Base-by-base conservation (phyloP, 805 yeast species). In the Candida multigemmis region DNA sequence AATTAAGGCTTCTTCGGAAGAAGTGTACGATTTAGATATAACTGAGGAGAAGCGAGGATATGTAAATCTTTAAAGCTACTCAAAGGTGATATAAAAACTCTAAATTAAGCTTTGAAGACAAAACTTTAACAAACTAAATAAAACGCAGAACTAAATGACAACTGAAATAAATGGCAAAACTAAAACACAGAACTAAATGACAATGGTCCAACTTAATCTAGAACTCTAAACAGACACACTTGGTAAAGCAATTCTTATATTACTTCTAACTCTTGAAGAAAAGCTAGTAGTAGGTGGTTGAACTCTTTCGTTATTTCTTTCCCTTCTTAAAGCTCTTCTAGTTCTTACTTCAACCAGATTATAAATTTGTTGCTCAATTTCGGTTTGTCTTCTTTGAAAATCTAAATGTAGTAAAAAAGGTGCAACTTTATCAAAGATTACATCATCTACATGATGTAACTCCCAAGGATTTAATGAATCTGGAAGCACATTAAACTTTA, bases 361-460 rank as follows among this genome's bases (percentile, higher is more conserved):
- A 14, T 19, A 18, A 25, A 17, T 15, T 15, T 12, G 22, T 8
- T 6, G 7, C 14, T 19, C n/a, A 12, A 21, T 13, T 7, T 14
- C 11, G 8, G n/a, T 19, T 17, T 16, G 14, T 20, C 4, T 8
- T 16, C 14, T 12, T 21, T 10, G 19, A 7, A 7, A 7, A 11
- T 22, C 26, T 14, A 22, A 13, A 28, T 26, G 23, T 30, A 33
- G 12, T 25, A 32, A 22, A 10, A 11, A 31, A 4, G 54, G 54
- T 12, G 47, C 45, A 31, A 46, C 27, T 14, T 30, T 32, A 23
- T 50, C 56, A 26, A 35, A 47, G 14, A 45, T 41, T 10, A 30
- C 16, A 20, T 50, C 56, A 22, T 50, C 56, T 9, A 50, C 37
- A 22, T 39, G 45, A 17, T 37, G 36, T 5, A 50, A 34, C 12